These are phyloP conservation scores for Aspergillus haitiensis DNA, from an alignment of 495 filamentous ascomycete genomes.

Conservation along the genomic window DNA sequence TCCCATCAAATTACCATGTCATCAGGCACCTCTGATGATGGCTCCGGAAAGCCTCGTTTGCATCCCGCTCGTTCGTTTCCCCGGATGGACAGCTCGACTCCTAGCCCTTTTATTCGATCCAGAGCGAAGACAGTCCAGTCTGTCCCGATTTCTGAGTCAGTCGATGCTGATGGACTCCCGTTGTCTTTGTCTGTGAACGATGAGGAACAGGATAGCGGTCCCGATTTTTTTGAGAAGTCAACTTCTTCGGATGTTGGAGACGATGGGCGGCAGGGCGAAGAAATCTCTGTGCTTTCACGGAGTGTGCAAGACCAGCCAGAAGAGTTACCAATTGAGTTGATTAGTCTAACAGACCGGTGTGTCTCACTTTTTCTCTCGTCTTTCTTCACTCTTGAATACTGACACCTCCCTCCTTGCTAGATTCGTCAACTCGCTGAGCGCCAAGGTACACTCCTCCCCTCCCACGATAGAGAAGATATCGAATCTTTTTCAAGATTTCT, in stretches of 20 bases:
- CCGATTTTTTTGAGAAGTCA: constrained; percentile 47
- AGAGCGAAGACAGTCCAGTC: constrained; percentile 66
- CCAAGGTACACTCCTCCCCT: constrained; percentile 82
- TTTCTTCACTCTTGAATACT: background rate
- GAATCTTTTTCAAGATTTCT: constrained; percentile 92
- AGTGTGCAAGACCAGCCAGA: constrained; percentile 67
- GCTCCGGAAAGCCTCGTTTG: constrained; percentile 34
- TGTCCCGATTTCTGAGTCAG: constrained; percentile 45
- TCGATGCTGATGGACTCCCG: constrained; percentile 32
- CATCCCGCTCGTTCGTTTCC: constrained; percentile 54
- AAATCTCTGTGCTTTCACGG: constrained; percentile 41
- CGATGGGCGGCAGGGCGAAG: constrained; percentile 48
- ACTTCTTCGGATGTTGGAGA: constrained; percentile 55
- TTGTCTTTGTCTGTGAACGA: constrained; percentile 28
- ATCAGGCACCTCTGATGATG: constrained; percentile 31
- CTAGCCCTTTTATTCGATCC: constrained; percentile 46
- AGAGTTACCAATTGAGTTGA: constrained; percentile 88
- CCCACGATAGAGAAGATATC: constrained; percentile 82
- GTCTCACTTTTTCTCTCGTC: constrained; percentile 12
- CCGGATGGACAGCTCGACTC: constrained; percentile 49
- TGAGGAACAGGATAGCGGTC: constrained; percentile 38
- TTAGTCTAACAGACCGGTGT: constrained; percentile 85
- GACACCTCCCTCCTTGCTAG: constrained; percentile 40
- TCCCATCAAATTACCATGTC: constrained; percentile 23
- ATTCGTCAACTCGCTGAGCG: constrained; percentile 88